Base-by-base conservation (phyloP, 352 stramenopile genomes). In the Pythium chondricola region DNA sequence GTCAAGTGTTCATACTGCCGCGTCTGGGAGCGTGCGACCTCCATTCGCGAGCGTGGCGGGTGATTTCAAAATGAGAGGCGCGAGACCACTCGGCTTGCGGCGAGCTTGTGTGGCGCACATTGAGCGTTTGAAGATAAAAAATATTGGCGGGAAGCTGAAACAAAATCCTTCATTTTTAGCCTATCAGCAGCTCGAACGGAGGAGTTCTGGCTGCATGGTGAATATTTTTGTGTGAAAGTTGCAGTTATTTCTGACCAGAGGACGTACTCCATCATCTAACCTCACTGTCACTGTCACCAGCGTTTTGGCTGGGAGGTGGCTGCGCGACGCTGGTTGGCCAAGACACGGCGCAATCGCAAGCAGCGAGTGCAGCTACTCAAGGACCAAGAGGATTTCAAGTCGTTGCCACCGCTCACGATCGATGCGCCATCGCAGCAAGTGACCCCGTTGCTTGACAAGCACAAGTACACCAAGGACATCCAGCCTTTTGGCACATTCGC, bases 351-450 rank as follows among this genome's bases (percentile, higher is more conserved):
- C 35, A 88, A 88, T 60, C 71, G 71, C 33, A 72, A 74, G 25
- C 37, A 71, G 14, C 71, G 71, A 6, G 43, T 56, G 4, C 71
- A 76, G 24, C 59, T 52, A 4, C 46, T 38, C 2, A 57, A 84
- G 39, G 76, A 90, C 36, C 65, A 88, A 37, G 58, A 66, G 11
- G 76, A 93, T 42, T 90, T 88, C 21, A 18, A 56, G 31, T 78
- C 69, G 4, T 55, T 90, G 13, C 74, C 78, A 2, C 58, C 66
- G 5, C 63, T 90, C 1, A 27, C 29, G 4, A 22, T 39, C 1
- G 52, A 38, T 14, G 38, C 43, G 10, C 27, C 18, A 17, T 5
- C 14, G 9, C 14, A 38, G n/a, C 26, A 52, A 20, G 22, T 30
- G 6, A 43, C 36, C 6, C 43, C 42, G 16, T 18, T 58, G 27